These are phyloP conservation scores for Penicillium odoratum DNA, from an alignment of 495 filamentous ascomycete genomes.

Conservation along the genomic window DNA sequence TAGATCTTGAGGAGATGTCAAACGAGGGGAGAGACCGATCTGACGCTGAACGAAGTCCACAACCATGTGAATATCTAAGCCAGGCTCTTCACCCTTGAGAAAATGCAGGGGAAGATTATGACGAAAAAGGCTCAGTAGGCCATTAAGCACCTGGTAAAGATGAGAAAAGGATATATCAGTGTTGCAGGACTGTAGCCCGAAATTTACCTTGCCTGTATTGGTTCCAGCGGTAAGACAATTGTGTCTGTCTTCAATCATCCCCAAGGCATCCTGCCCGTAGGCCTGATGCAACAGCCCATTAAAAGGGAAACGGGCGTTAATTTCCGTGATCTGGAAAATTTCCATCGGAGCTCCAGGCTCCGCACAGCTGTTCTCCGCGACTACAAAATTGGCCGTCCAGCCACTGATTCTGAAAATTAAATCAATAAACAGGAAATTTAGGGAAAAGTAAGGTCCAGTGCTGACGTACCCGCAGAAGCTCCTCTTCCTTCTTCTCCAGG, in stretches of 20 bases:
- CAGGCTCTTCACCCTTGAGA: no score
- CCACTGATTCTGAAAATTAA: background rate
- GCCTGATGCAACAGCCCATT: background rate
- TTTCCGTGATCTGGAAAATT: background rate
- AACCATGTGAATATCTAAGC: no score
- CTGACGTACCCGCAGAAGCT: conserved; percentile 13
- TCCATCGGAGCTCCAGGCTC: background rate
- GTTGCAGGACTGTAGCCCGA: no score
- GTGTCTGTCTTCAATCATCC: background rate
- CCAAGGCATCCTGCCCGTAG: background rate
- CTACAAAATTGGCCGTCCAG: background rate
- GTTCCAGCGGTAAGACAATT: background rate
- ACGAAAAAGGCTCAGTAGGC: no score
- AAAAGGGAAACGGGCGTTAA: background rate
- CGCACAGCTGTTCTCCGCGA: background rate
- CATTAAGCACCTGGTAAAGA: no score
- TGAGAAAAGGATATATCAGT: no score
- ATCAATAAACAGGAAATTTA: no score
- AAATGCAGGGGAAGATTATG: no score
- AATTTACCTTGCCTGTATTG: background rate
- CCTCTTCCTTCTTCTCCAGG: conserved; percentile 29
- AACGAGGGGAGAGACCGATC: no score
- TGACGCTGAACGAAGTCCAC: no score
- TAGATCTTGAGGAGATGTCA: no score
- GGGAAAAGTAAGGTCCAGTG: no score